Conservation (phyloP, 495 filamentous ascomycete species). For the Podospora pseudopauciseta region DNA sequence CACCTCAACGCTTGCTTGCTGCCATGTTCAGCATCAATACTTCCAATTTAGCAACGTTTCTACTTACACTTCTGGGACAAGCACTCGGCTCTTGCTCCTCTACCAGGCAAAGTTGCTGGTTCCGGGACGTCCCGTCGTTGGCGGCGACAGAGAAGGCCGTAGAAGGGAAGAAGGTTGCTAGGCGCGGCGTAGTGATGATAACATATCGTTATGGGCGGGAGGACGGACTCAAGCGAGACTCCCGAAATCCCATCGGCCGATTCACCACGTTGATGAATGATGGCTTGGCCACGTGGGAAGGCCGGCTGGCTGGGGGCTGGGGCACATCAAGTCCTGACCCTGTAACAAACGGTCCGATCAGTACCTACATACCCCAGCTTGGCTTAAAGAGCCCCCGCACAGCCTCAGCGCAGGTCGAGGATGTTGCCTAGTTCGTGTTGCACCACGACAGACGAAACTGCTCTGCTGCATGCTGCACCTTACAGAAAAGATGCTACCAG, state of each 20-base stretch:
- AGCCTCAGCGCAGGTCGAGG: neutral
- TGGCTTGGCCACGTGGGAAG: neutral
- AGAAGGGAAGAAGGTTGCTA: neutral
- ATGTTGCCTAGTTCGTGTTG: neutral
- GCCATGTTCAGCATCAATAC: neutral
- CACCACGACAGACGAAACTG: neutral
- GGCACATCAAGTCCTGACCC: neutral
- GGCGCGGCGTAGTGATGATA: neutral
- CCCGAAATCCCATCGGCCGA: neutral
- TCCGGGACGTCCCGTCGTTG: neutral
- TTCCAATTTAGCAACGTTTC: neutral
- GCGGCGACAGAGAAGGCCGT: neutral
- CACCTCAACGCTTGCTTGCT: neutral
- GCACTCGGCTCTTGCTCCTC: neutral
- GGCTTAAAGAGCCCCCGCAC: neutral
- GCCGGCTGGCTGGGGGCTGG: neutral
- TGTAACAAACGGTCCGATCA: neutral
- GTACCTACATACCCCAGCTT: neutral
- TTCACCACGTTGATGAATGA: neutral
- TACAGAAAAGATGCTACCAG: neutral
- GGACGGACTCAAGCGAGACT: neutral
- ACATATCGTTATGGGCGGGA: neutral
- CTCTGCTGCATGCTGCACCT: slow-evolving; percentile 1
- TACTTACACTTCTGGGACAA: neutral
- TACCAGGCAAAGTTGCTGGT: neutral